Conservation (phyloP, 2,329 filamentous ascomycete genomes). For the Claviceps capensis region DNA sequence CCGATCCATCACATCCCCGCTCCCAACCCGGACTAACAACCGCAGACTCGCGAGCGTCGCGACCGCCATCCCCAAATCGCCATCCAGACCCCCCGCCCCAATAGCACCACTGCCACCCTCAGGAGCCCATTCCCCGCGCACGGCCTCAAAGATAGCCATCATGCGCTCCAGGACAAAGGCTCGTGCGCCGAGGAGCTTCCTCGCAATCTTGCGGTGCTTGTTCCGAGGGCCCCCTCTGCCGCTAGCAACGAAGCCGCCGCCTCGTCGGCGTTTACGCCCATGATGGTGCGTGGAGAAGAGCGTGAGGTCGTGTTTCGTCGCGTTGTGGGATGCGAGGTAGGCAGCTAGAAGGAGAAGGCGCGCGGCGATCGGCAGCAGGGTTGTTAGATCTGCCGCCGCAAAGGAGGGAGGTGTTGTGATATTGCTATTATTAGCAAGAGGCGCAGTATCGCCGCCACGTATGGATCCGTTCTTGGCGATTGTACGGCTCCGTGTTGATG, state of each 20-base stretch:
- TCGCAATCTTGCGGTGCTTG: constrained; percentile 58
- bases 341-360: constrained; percentile 62
- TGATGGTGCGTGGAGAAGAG: constrained; percentile 63
- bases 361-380: constrained; percentile 55
- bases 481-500: neutral
- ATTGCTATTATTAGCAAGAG: neutral
- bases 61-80: constrained; percentile 49
- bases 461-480: neutral
- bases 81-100: constrained; percentile 27
- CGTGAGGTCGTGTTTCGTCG: constrained; percentile 54
- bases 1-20: constrained; percentile 51
- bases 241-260: constrained; percentile 27
- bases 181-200: constrained; percentile 63
- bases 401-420: neutral
- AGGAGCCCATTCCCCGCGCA: constrained; percentile 41
- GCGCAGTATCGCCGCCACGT: neutral
- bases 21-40: constrained; percentile 51
- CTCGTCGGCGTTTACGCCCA: constrained; percentile 34
- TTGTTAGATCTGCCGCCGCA: constrained; percentile 30
- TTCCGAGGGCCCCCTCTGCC: constrained; percentile 17
- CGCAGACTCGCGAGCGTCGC: constrained; percentile 60
- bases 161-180: constrained; percentile 67
- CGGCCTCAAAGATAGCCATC: constrained; percentile 61
- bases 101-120: constrained; percentile 11
- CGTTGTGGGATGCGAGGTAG: constrained; percentile 73